Percentiles rank a stretch among this genome's conserved stretches.
These are phyloP conservation scores for Vaccinium darrowii DNA, from an alignment of 148 eudicot species.

Conservation along the genomic window DNA sequence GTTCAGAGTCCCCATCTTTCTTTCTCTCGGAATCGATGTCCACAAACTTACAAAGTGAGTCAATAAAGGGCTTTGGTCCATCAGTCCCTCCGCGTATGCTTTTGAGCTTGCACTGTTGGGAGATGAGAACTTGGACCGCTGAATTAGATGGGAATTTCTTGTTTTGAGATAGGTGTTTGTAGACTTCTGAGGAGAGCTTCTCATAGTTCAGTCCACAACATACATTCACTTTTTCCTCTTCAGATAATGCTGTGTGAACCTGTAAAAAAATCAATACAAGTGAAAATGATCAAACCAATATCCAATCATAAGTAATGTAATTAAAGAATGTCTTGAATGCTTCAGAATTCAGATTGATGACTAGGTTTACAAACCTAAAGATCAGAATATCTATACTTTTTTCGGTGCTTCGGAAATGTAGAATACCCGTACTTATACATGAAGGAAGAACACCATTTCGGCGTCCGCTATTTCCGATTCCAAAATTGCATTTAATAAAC, in stretches of 20 bases:
- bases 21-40: conserved; percentile 12
- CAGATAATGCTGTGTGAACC: conserved; percentile 65
- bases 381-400: no score
- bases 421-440: background rate
- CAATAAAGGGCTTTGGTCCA: conserved; percentile 20
- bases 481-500: background rate
- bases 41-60: conserved; percentile 28
- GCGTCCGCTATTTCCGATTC: background rate
- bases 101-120: conserved; percentile 57
- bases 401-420: no score
- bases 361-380: background rate
- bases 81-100: conserved; percentile 38
- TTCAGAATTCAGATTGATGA: background rate
- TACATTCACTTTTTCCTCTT: conserved; percentile 55
- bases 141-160: conserved; percentile 55
- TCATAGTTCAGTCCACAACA: conserved; percentile 58
- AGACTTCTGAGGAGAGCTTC: conserved; percentile 62
- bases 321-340: background rate
- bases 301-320: background rate
- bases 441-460: background rate
- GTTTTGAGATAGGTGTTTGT: conserved; percentile 53
- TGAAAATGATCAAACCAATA: background rate
- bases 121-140: conserved; percentile 47
- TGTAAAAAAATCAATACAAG: conserved; percentile 18
- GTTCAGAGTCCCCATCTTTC: conserved; percentile 32